A percentile compares a stretch with the other conserved stretches of the same genome.
phyloP scores from a whole-genome alignment of 1,139 yeast genomes.

The Diutina catenulata region DNA sequence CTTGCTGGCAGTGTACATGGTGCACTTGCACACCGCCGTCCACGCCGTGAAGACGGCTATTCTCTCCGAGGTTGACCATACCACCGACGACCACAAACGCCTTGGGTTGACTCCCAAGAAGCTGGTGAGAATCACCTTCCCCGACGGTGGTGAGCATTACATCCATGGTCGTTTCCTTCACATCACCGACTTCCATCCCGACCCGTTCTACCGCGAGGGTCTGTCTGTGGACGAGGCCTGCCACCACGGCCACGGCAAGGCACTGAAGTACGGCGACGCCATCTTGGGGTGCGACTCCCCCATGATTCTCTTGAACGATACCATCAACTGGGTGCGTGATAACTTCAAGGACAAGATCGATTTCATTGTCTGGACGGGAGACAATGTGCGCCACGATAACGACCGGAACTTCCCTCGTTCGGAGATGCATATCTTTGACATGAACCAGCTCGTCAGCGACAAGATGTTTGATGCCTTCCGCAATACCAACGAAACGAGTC shows the following conservation, averaged over 20 bases:
- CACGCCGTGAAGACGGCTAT: too few relatives aligned
- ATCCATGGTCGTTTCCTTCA: conserved; percentile 71
- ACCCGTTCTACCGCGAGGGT: conserved; percentile 51
- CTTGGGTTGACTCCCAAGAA: conserved; percentile 24
- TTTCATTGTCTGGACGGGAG: conserved; percentile 86
- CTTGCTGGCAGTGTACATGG: too few relatives aligned
- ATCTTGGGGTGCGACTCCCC: conserved; percentile 67
- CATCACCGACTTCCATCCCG: conserved; percentile 80
- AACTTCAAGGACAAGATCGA: conserved; percentile 67
- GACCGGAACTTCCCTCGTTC: conserved; percentile 66
- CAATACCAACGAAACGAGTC: conserved; percentile 26
- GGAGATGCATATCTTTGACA: conserved; percentile 54
- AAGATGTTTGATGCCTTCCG: conserved; percentile 40
- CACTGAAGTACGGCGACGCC: conserved; percentile 68
- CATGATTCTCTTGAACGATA: conserved; percentile 42
- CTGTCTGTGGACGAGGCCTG: conserved; percentile 39
- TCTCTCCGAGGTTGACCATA: neutral
- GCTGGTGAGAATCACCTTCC: conserved; percentile 17
- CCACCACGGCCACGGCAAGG: conserved; percentile 42
- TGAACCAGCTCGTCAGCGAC: conserved; percentile 52
- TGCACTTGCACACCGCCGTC: too few relatives aligned
- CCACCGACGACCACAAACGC: conserved; percentile 8
- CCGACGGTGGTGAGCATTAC: conserved; percentile 17
- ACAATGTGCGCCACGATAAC: conserved; percentile 76
- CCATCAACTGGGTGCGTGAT: conserved; percentile 53